Percentiles rank a stretch among this genome's conserved stretches.
Evolutionary conservation across 805 yeast genomes (phyloP).

Genomic region (Saccharomyces paradoxus): DNA sequence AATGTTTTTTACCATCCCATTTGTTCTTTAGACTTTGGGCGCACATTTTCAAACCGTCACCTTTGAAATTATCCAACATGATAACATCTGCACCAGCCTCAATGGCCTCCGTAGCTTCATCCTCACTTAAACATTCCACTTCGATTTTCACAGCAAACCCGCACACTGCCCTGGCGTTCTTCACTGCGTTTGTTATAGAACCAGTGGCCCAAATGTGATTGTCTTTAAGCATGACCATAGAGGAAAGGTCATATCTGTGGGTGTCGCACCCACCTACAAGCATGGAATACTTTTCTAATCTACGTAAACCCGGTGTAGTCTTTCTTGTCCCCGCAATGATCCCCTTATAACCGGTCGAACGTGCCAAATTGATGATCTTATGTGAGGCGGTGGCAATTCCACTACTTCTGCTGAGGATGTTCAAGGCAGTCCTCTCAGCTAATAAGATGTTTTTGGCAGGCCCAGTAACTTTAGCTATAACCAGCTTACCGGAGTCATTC

Average conservation of each 20-base stretch:
- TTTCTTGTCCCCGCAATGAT: constrained; percentile 92
- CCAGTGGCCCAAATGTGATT: constrained; percentile 92
- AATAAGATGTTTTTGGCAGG: constrained; percentile 70
- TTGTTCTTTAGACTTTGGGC: constrained; percentile 53
- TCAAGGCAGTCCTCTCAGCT: constrained; percentile 82
- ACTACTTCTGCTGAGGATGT: constrained; percentile 70
- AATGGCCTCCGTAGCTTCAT: constrained; percentile 87
- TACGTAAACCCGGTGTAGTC: constrained; percentile 92
- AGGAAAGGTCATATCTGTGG: constrained; percentile 82
- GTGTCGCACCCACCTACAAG: constrained; percentile 90
- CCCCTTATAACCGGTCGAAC: constrained; percentile 63
- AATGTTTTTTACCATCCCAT: constrained; percentile 43
- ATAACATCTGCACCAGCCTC: constrained; percentile 92
- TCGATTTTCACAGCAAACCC: constrained; percentile 89
- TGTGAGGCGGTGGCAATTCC: constrained; percentile 79
- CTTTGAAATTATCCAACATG: constrained; percentile 84
- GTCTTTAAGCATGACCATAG: constrained; percentile 95
- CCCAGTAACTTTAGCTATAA: constrained; percentile 73
- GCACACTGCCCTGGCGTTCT: constrained; percentile 65
- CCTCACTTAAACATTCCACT: constrained; percentile 81
- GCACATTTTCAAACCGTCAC: constrained; percentile 53
- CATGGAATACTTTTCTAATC: constrained; percentile 89
- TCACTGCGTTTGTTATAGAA: constrained; percentile 77
- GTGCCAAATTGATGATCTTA: constrained; percentile 51
- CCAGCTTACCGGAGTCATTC: constrained; percentile 42